Percentiles rank a stretch among this genome's conserved stretches.
phyloP scores from a whole-genome alignment of 192 early-diverging fungal species.

The Dissophora ornata region DNA sequence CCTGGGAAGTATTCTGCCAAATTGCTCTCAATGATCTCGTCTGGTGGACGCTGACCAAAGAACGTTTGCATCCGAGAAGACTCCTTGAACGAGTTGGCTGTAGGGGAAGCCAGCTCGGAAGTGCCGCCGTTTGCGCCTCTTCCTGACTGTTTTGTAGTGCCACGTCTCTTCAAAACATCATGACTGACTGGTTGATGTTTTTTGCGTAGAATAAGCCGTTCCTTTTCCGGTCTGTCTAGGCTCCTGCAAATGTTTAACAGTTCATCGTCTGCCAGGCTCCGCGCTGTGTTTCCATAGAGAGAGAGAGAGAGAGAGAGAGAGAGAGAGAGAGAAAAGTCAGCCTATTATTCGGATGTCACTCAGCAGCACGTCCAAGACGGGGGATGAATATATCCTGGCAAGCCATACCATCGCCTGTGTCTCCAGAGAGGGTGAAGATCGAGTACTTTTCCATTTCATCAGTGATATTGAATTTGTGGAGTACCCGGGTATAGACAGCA shows the following conservation, averaged over 20 bases:
- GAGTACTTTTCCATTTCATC: slow-evolving; percentile 78
- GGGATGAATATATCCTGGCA: no score
- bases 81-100: slow-evolving; percentile 50
- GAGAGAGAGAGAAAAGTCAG: no score
- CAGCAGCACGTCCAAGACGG: no score
- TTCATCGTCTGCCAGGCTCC: slow-evolving; percentile 80
- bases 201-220: slow-evolving; percentile 78
- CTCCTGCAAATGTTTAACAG: slow-evolving; percentile 80
- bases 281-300: slow-evolving; percentile 57
- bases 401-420: slow-evolving; percentile 78
- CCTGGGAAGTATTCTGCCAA: slow-evolving; percentile 92
- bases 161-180: slow-evolving; percentile 62
- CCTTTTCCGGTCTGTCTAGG: slow-evolving; percentile 71
- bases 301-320: background rate
- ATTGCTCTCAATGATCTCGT: slow-evolving; percentile 92
- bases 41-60: slow-evolving; percentile 95
- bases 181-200: slow-evolving; percentile 71
- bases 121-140: no score
- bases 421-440: slow-evolving; percentile 77
- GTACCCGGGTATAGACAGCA: slow-evolving; percentile 75
- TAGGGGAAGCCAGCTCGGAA: slow-evolving; percentile 62
- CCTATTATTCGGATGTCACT: no score
- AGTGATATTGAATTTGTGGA: slow-evolving; percentile 86
- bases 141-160: slow-evolving; percentile 50
- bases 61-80: slow-evolving; percentile 70